These are phyloP conservation scores for Aspergillus hancockii DNA, from an alignment of 495 filamentous ascomycete genomes.

Conservation along the genomic window DNA sequence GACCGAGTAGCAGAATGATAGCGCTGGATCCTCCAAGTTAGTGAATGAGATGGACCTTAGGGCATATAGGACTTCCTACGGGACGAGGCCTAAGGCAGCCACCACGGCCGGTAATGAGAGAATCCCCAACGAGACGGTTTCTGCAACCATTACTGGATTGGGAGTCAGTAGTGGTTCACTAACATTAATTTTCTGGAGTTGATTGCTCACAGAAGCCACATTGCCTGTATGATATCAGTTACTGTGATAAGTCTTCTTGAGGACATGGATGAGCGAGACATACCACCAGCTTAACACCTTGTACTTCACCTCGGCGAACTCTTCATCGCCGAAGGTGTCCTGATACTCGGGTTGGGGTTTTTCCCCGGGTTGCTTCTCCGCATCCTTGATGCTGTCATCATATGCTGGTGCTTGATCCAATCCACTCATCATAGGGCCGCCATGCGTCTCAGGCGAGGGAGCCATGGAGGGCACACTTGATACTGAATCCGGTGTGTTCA, in stretches of 20 bases:
- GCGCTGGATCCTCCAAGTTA: slow-evolving; percentile 25
- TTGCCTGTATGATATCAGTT: slow-evolving; percentile 25
- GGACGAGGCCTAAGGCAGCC: slow-evolving; percentile 63
- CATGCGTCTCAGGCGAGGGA: background rate
- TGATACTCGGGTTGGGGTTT: slow-evolving; percentile 2
- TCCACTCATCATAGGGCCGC: background rate
- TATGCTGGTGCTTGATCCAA: slow-evolving; percentile 4
- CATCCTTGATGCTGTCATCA: background rate
- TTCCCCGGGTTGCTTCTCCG: slow-evolving; percentile 9
- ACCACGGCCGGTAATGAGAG: slow-evolving; percentile 63
- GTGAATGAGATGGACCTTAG: background rate
- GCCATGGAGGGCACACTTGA: slow-evolving; percentile 1
- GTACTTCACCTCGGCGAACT: slow-evolving; percentile 45
- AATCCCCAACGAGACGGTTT: slow-evolving; percentile 70
- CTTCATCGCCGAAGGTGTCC: slow-evolving; percentile 46
- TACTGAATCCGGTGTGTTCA: background rate
- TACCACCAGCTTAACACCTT: slow-evolving; percentile 49
- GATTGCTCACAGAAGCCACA: slow-evolving; percentile 29
- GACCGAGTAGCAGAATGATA: slow-evolving; percentile 60
- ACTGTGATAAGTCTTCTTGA: background rate
- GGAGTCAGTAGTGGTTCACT: slow-evolving; percentile 10
- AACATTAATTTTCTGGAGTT: background rate
- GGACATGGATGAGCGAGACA: slow-evolving; percentile 4
- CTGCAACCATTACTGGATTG: slow-evolving; percentile 62
- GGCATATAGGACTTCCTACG: slow-evolving; percentile 15